Base-by-base conservation (phyloP, 2,329 filamentous ascomycete genomes). In the Trichoderma guizhouense region DNA sequence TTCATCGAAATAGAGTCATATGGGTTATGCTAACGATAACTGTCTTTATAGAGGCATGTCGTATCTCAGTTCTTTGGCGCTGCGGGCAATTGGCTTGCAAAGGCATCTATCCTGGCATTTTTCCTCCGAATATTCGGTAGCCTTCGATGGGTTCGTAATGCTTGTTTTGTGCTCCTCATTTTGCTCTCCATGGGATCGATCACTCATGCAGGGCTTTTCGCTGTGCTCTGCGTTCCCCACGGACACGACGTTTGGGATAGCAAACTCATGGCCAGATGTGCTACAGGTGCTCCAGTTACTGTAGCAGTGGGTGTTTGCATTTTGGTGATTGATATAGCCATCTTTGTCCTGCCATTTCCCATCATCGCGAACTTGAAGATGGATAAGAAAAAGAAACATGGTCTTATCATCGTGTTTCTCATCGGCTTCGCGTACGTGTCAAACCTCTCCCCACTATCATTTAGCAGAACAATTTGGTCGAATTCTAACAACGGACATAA, bases 361-460 rank as follows among this genome's bases (percentile, higher is more conserved):
- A 58, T 68, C 14, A 68, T 68, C 30, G 11, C 26, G 14, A 68
- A 32, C 24, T n/a, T 58, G 11, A 68, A 43, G 5, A 68, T 68
- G 65, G 65, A 68, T 39, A 58, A 55, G 34, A 43, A 57, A 4
- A 68, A 68, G 65, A 68, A 68, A 8, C 65, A 51, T 9, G 65
- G 65, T 2, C 21, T 68, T 7, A 8, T 58, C 18, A 30, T 68
- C 24, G 47, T 68, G 32, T 68, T 68, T 21, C 47, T 58, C 18
- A 68, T 68, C 3, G 65, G 65, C 18, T 60, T 68, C 36, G 28
- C 47, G 65, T 58, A 60, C 14, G 65, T 60, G 39, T 7, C n/a
- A 12, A 30, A 21, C 3, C 9, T 18, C n/a, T 30, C 15, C 26
- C 7, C 24, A 3, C 3, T 3, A 11, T 55, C 14, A 11, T 32